Conservation (phyloP, 1,139 yeast species). For the Geotrichum europaeum region DNA sequence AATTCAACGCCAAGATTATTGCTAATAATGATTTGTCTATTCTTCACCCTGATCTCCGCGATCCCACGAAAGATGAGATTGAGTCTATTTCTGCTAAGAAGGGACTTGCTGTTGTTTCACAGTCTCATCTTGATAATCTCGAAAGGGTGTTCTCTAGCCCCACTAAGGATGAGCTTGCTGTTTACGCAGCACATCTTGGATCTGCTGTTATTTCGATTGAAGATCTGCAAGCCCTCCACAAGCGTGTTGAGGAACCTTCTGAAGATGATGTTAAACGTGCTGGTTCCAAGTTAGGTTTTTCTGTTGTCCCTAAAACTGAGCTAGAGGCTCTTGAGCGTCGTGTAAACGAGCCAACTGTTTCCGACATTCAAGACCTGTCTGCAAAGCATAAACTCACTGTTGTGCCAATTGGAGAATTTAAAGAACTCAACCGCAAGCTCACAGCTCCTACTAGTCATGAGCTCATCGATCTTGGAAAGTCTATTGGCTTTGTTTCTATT, state of each 20-base stretch:
- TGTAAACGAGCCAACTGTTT: slow-evolving; percentile 11
- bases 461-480: slow-evolving; percentile 33
- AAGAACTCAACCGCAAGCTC: slow-evolving; percentile 22
- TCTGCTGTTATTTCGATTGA: slow-evolving; percentile 43
- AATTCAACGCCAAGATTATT: slow-evolving; percentile 32
- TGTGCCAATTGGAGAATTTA: slow-evolving; percentile 25
- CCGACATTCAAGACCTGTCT: slow-evolving; percentile 11
- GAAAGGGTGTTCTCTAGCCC: slow-evolving; percentile 21
- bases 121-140: slow-evolving; percentile 11
- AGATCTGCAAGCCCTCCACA: slow-evolving; percentile 20
- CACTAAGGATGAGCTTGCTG: slow-evolving; percentile 37
- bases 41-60: slow-evolving; percentile 22
- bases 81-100: slow-evolving; percentile 27
- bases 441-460: slow-evolving; percentile 31
- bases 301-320: slow-evolving; percentile 34
- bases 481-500: slow-evolving; percentile 38
- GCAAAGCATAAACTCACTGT: slow-evolving; percentile 36
- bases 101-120: slow-evolving; percentile 21
- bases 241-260: slow-evolving; percentile 15
- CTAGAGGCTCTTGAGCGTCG: slow-evolving; percentile 22
- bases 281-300: slow-evolving; percentile 35
- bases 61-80: slow-evolving; percentile 32
- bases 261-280: slow-evolving; percentile 8
- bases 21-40: slow-evolving; percentile 27
- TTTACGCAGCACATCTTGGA: slow-evolving; percentile 44